Conservation (phyloP, 2,329 filamentous ascomycete species). For the Paracoccidioides lutzii region DNA sequence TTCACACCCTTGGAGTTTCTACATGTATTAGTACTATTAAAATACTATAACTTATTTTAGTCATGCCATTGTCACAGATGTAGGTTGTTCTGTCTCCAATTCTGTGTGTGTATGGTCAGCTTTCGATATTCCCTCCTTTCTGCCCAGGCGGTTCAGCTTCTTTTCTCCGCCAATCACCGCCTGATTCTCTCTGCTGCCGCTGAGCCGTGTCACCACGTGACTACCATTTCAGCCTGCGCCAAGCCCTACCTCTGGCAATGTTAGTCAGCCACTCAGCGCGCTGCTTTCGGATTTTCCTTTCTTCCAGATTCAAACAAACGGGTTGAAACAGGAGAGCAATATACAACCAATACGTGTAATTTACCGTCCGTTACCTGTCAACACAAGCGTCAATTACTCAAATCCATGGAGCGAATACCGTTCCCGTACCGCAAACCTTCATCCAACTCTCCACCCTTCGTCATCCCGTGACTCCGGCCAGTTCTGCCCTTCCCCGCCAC, state of each 20-base stretch:
- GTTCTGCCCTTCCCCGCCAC: too few relatives aligned
- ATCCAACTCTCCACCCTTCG: too few relatives aligned
- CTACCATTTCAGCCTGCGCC: neutral
- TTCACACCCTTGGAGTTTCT: too few relatives aligned
- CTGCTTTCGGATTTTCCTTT: neutral
- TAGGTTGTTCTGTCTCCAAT: neutral
- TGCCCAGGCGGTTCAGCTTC: neutral
- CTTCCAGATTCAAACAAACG: neutral
- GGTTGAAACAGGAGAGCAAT: neutral
- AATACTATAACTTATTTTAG: neutral
- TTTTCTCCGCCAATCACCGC: neutral
- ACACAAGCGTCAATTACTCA: too few relatives aligned
- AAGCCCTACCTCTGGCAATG: neutral
- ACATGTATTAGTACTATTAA: too few relatives aligned
- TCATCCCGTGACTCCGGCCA: too few relatives aligned
- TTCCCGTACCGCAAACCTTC: too few relatives aligned
- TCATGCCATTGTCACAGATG: neutral
- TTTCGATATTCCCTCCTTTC: neutral
- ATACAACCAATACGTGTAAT: neutral
- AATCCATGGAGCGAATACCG: too few relatives aligned
- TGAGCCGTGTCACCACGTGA: neutral
- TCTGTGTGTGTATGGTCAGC: neutral
- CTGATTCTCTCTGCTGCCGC: neutral
- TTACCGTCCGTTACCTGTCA: too few relatives aligned
- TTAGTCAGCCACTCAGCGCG: too few relatives aligned